Evolutionary conservation across 1,284 basidiomycete genomes (phyloP), one percentile per base, ranked within the genome.

Genomic region (Ceratobasidium sp.): DNA sequence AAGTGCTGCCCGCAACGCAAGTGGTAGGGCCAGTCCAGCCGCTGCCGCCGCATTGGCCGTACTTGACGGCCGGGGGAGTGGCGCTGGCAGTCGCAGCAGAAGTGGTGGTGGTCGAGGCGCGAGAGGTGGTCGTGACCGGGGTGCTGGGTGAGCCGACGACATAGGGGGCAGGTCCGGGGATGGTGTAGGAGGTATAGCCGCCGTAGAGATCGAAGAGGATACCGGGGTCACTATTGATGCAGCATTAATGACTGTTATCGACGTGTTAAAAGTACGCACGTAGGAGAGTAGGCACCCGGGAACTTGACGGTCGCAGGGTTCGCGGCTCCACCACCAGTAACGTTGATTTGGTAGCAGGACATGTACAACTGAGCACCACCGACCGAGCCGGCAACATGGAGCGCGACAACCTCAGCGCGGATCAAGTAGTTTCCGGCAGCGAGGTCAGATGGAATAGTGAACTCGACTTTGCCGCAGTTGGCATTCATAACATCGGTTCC

Each of bases 391-490:
- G 80, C 83, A 17, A 74, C 80, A 73, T 83, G 82, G 25, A 84
- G 76, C 25, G 82, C 82, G 68, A 85, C 85, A 57, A 85, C 76
- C 73, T 86, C 85, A 20, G 81, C 77, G 22, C 84, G 80, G 32
- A 86, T 76, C n/a, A 86, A 76, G 71, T 85, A 86, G 60, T 85
- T 78, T 2, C 84, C 84, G 8, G 80, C 71, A 1, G 79, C 73
- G 62, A 86, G 82, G 73, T 84, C 85, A 25, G 73, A 74, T 0
- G 85, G 85, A 69, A 86, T 82, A 0, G 75, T 81, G 78, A 85
- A 85, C 7, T 81, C 80, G 43, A 84, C 82, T 71, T 85, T 84
- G 54, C 85, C 85, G 72, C 85, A 83, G 77, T 84, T 84, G 12
- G 62, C 67, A 35, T 72, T 69, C 54, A 68, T 55, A 15, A 69